Percentiles rank a stretch among this genome's conserved stretches.
Evolutionary conservation across 805 yeast species (phyloP).

Genomic region (Cyberlindnera misumaiensis): DNA sequence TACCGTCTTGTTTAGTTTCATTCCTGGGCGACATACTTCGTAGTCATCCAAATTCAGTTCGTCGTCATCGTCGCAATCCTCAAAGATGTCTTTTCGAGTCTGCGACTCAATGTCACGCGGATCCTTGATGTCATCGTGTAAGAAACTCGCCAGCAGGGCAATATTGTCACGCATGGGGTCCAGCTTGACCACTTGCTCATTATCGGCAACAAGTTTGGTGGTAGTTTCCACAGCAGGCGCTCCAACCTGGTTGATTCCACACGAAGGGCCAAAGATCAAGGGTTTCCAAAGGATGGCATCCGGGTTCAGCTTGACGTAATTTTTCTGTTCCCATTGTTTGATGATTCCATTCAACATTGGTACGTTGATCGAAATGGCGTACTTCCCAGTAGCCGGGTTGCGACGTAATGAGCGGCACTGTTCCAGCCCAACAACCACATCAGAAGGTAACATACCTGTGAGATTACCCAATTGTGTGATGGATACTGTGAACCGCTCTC

Average conservation of each 20-base stretch:
- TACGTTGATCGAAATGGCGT: slow-evolving; percentile 48
- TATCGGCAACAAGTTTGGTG: neutral
- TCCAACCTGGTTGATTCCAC: slow-evolving; percentile 59
- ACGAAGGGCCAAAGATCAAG: slow-evolving; percentile 76
- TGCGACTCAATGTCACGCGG: slow-evolving; percentile 53
- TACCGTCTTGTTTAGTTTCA: slow-evolving; percentile 20
- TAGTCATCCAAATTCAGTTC: slow-evolving; percentile 15
- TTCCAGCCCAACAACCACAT: slow-evolving; percentile 82
- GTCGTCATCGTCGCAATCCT: slow-evolving; percentile 13
- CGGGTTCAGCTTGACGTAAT: slow-evolving; percentile 45
- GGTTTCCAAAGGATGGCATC: slow-evolving; percentile 70
- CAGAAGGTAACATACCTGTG: slow-evolving; percentile 85
- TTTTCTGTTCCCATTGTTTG: slow-evolving; percentile 45
- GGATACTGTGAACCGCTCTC: slow-evolving; percentile 30
- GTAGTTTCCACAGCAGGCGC: slow-evolving; percentile 25
- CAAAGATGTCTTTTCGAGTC: slow-evolving; percentile 40
- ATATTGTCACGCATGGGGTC: slow-evolving; percentile 40
- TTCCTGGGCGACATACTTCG: slow-evolving; percentile 32
- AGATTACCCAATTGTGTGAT: slow-evolving; percentile 55
- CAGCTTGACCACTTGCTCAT: slow-evolving; percentile 9
- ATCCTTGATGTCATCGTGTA: slow-evolving; percentile 65
- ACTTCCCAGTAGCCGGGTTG: slow-evolving; percentile 37
- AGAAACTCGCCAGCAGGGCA: slow-evolving; percentile 48
- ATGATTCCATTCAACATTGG: slow-evolving; percentile 36
- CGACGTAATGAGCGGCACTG: slow-evolving; percentile 55